phyloP scores from a whole-genome alignment of 352 stramenopile genomes.

The Globisporangium uncinulatum region DNA sequence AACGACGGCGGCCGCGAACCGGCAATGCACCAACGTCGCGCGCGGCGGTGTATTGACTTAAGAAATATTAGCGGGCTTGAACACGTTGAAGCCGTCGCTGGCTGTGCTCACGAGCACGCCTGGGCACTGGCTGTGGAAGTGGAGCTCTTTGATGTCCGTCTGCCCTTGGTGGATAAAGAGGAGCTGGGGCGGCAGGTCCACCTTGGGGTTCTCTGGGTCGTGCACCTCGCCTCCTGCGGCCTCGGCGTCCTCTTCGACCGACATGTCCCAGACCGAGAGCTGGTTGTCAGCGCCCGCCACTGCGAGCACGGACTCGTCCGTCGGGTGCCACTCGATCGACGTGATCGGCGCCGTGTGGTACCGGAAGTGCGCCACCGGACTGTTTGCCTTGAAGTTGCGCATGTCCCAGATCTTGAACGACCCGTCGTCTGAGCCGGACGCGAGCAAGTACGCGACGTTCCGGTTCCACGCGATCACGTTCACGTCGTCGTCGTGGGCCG shows the following conservation, averaged over 20 bases:
- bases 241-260: constrained; percentile 96
- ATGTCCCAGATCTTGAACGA: constrained; percentile 97
- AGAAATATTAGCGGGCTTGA: constrained; percentile 95
- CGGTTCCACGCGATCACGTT: constrained; percentile 99
- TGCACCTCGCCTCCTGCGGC: constrained; percentile 35
- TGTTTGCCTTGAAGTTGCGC: constrained; percentile 87
- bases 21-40: background rate
- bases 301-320: constrained; percentile 97
- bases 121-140: constrained; percentile 99
- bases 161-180: constrained; percentile 99
- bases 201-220: constrained; percentile 42
- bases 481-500: constrained; percentile 95
- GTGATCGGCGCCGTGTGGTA: constrained; percentile 96
- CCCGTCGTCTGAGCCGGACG: constrained; percentile 97
- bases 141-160: constrained; percentile 98
- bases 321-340: constrained; percentile 99
- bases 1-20: too few species aligned
- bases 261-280: constrained; percentile 98
- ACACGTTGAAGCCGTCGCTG: constrained; percentile 96
- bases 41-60: constrained; percentile 29
- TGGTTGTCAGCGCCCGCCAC: constrained; percentile 94
- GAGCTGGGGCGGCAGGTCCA: constrained; percentile 96
- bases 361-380: constrained; percentile 92
- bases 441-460: constrained; percentile 96
- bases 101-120: constrained; percentile 96